phyloP scores from a whole-genome alignment of 1,284 basidiomycete species.

The Anthracocystis walkeri region DNA sequence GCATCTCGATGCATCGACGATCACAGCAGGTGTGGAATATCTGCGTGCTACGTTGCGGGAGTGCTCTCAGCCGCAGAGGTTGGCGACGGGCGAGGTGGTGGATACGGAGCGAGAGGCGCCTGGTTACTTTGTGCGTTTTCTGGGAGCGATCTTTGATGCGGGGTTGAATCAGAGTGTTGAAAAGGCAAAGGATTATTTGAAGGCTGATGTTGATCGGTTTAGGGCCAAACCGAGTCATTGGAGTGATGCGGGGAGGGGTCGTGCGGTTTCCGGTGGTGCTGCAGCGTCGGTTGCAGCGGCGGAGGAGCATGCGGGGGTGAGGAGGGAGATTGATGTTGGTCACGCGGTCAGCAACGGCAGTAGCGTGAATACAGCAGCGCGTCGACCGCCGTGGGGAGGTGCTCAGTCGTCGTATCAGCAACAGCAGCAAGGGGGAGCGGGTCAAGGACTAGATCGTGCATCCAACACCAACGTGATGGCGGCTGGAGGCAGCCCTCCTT shows the following conservation, averaged over 20 bases:
- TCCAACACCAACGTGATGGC: not conserved
- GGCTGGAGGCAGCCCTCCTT: conserved; percentile 20
- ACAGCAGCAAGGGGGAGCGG: conserved; percentile 2
- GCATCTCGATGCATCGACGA: conserved; percentile 32
- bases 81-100: conserved; percentile 40
- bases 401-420: conserved; percentile 17
- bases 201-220: conserved; percentile 12
- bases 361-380: not conserved
- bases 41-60: conserved; percentile 35
- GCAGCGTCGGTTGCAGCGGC: not conserved
- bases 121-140: conserved; percentile 42
- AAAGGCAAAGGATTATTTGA: conserved; percentile 16
- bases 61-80: conserved; percentile 39
- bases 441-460: not conserved
- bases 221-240: conserved; percentile 5
- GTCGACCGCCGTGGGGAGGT: conserved; percentile 15
- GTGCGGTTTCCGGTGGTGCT: conserved; percentile 7
- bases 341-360: not conserved
- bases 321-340: conserved; percentile 7
- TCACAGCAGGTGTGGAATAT: conserved; percentile 24
- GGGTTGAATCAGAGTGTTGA: conserved; percentile 43
- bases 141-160: conserved; percentile 39
- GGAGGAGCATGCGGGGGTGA: conserved; percentile 6
- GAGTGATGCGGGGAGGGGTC: not conserved
- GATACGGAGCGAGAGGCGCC: conserved; percentile 51